phyloP scores from a whole-genome alignment of 148 eudicot species.

The Silene uniflora region DNA sequence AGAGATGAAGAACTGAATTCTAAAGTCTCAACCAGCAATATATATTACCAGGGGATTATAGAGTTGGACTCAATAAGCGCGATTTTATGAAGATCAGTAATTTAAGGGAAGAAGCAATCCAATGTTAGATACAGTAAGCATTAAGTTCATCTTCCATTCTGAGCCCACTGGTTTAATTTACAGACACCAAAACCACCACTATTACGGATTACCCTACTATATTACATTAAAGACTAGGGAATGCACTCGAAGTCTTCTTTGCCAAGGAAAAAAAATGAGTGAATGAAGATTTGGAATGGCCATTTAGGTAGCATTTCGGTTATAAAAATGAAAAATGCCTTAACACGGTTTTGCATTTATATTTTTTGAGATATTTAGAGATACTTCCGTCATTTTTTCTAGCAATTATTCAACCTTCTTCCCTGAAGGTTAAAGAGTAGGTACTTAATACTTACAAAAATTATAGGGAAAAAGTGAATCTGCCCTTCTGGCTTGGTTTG shows the following conservation, averaged over 20 bases:
- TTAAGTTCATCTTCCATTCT: no score
- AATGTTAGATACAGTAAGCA: neutral
- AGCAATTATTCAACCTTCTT: neutral
- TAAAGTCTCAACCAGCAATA: neutral
- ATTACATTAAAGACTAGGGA: neutral
- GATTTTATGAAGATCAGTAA: neutral
- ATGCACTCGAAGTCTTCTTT: neutral
- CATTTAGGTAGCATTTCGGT: no score
- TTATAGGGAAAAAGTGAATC: slow-evolving; percentile 90
- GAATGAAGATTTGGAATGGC: no score
- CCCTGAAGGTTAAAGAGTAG: neutral
- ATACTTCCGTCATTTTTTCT: neutral
- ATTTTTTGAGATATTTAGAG: no score
- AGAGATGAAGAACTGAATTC: neutral
- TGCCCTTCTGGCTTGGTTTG: slow-evolving; percentile 98
- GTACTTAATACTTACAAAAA: slow-evolving; percentile 59
- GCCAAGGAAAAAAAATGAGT: neutral
- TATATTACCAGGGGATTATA: neutral
- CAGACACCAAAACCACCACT: neutral
- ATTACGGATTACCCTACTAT: no score
- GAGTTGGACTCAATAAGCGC: neutral
- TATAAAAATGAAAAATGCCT: no score
- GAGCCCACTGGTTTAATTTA: no score
- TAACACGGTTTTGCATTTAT: no score
- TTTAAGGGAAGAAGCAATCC: neutral